These are phyloP conservation scores for Bipolaris zeicola DNA, from an alignment of 2,329 filamentous ascomycete species.

Conservation along the genomic window DNA sequence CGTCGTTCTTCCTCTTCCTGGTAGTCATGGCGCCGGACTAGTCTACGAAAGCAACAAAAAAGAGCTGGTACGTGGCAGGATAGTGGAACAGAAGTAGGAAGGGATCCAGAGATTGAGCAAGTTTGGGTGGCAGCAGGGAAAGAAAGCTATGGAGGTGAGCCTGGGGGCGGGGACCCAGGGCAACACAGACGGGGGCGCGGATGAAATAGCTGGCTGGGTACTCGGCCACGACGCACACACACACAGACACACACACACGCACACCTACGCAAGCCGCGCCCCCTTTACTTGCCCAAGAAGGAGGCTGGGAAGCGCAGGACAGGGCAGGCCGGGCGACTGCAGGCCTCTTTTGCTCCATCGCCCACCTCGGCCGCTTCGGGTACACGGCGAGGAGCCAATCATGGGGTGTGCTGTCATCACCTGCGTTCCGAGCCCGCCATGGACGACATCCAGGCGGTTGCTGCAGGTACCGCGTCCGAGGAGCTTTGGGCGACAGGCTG, in stretches of 20 bases:
- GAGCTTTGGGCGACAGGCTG: background rate
- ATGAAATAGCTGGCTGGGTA: constrained; percentile 26
- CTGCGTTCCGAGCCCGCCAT: constrained; percentile 18
- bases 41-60: constrained; percentile 20
- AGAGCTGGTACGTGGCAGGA: constrained; percentile 22
- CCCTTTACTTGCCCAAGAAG: constrained; percentile 15
- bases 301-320: constrained; percentile 38
- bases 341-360: constrained; percentile 24
- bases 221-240: background rate
- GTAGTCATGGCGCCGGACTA: constrained; percentile 41
- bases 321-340: constrained; percentile 23
- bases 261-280: constrained; percentile 21
- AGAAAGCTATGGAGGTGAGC: constrained; percentile 15
- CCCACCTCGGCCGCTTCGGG: constrained; percentile 29
- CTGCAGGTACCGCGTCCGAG: constrained; percentile 32
- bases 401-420: constrained; percentile 22
- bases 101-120: background rate
- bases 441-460: constrained; percentile 16
- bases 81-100: constrained; percentile 10
- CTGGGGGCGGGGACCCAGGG: constrained; percentile 11
- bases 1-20: constrained; percentile 53
- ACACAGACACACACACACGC: background rate
- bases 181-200: constrained; percentile 30
- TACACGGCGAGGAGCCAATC: constrained; percentile 34
- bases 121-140: constrained; percentile 6